phyloP scores from a whole-genome alignment of 2,329 filamentous ascomycete genomes.

The Blastomyces percursus region DNA sequence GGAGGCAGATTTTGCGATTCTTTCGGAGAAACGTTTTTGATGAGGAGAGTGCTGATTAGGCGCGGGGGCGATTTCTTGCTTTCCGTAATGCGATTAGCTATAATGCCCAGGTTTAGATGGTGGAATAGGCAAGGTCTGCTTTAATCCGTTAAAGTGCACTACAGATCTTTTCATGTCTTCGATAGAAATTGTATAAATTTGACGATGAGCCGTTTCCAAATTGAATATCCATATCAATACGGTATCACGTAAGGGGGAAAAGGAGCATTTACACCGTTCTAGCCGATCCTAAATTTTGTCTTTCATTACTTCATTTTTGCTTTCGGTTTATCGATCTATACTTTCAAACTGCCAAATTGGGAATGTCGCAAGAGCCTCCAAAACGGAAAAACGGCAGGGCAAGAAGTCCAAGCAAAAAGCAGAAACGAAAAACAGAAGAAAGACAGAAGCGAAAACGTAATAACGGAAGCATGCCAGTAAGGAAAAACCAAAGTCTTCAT shows the following conservation, averaged over 20 bases:
- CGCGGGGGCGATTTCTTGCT: neutral
- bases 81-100: slow-evolving; percentile 32
- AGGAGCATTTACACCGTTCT: neutral
- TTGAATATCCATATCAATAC: neutral
- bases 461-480: neutral
- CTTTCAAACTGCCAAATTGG: neutral
- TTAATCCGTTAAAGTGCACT: neutral
- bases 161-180: neutral
- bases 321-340: neutral
- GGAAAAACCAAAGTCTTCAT: neutral
- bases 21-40: slow-evolving; percentile 59
- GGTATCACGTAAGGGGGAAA: neutral
- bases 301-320: neutral
- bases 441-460: neutral
- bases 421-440: neutral
- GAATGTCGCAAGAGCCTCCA: neutral
- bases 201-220: neutral
- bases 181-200: neutral
- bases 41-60: slow-evolving; percentile 14
- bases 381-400: neutral
- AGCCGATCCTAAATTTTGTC: neutral
- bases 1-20: slow-evolving; percentile 65
- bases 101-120: neutral
- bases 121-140: neutral
- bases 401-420: neutral